These are phyloP conservation scores for Maudiozyma bulderi DNA, from an alignment of 805 yeast genomes.

Conservation along the genomic window DNA sequence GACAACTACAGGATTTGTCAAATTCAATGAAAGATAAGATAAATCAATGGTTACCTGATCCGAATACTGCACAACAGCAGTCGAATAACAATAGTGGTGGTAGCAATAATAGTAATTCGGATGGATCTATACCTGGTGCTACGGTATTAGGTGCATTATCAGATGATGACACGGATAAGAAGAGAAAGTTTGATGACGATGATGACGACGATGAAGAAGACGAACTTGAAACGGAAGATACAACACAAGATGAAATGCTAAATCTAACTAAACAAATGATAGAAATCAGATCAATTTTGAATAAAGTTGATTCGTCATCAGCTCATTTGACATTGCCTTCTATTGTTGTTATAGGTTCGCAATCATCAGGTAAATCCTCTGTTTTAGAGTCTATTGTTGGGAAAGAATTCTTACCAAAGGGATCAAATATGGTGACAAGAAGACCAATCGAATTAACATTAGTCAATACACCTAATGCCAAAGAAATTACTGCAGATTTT, in stretches of 20 bases:
- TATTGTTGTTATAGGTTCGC: slow-evolving; percentile 95
- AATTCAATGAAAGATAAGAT: slow-evolving; percentile 40
- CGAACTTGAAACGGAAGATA: slow-evolving; percentile 44
- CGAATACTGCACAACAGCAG: slow-evolving; percentile 29
- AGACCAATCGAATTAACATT: slow-evolving; percentile 93
- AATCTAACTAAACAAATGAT: slow-evolving; percentile 92
- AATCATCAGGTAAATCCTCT: slow-evolving; percentile 93
- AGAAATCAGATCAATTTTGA: slow-evolving; percentile 75
- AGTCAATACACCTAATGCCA: slow-evolving; percentile 71
- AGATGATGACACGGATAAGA: slow-evolving; percentile 35
- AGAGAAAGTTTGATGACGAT: slow-evolving; percentile 34
- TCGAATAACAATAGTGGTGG: slow-evolving; percentile 52
- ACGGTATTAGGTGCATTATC: slow-evolving; percentile 22
- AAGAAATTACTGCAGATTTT: slow-evolving; percentile 85
- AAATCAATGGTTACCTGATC: slow-evolving; percentile 18
- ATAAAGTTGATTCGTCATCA: slow-evolving; percentile 60
- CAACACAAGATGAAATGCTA: slow-evolving; percentile 71
- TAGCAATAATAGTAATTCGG: slow-evolving; percentile 34
- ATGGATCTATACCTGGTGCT: slow-evolving; percentile 16
- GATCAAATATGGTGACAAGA: slow-evolving; percentile 95
- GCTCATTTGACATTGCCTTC: slow-evolving; percentile 81
- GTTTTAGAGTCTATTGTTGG: slow-evolving; percentile 95
- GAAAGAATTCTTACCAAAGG: slow-evolving; percentile 95
- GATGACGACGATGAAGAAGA: slow-evolving; percentile 31
- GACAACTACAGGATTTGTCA: slow-evolving; percentile 52